Evolutionary conservation across 2,329 filamentous ascomycete species (phyloP).

Genomic region (Fusarium dlaminii): DNA sequence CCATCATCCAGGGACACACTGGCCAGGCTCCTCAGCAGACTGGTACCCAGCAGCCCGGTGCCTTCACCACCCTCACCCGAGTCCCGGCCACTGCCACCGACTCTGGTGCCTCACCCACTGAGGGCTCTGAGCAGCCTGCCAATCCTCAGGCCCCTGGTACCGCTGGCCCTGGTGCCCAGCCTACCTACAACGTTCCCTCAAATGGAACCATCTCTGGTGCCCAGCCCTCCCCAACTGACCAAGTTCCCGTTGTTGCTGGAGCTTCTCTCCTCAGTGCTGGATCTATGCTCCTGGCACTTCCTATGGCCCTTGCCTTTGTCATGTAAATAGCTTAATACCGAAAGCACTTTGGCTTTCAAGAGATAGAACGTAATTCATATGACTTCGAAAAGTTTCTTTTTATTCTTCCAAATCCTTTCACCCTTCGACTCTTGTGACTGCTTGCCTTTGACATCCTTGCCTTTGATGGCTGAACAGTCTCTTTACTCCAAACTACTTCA

Average conservation of each 20-base stretch:
- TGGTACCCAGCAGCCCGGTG: constrained; percentile 8
- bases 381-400: neutral
- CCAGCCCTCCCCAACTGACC: neutral
- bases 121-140: neutral
- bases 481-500: neutral
- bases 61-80: constrained; percentile 21
- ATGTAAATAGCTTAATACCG: constrained; percentile 28
- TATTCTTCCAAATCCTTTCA: neutral
- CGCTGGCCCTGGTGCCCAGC: constrained; percentile 5
- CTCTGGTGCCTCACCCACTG: constrained; percentile 9
- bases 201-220: constrained; percentile 18
- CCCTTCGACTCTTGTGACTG: neutral
- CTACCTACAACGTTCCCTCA: constrained; percentile 20
- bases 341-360: constrained; percentile 21
- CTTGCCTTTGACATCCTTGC: neutral
- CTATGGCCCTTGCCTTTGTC: constrained; percentile 20
- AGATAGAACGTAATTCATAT: constrained; percentile 19
- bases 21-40: constrained; percentile 1
- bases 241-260: constrained; percentile 20
- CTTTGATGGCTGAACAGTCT: neutral
- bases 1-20: constrained; percentile 29
- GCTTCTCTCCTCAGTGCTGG: constrained; percentile 22
- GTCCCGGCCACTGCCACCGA: constrained; percentile 22
- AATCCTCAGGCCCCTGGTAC: constrained; percentile 1
- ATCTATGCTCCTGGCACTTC: constrained; percentile 14